These are phyloP conservation scores for Medicago ruthenica DNA, from an alignment of 306 rosid genomes.

Conservation along the genomic window DNA sequence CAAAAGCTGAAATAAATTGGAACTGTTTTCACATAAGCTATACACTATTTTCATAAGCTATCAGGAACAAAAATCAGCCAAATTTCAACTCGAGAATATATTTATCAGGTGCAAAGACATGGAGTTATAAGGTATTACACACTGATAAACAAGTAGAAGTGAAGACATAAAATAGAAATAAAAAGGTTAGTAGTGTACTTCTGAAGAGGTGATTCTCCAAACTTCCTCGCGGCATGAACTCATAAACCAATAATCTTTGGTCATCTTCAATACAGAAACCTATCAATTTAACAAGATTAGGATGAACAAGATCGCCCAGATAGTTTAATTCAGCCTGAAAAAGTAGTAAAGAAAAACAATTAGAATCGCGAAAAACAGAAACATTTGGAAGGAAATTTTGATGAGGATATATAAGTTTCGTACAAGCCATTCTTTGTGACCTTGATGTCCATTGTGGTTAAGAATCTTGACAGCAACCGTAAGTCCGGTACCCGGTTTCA, in stretches of 20 bases:
- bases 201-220: slow-evolving; percentile 98
- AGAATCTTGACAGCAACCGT: slow-evolving; percentile 98
- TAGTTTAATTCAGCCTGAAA: slow-evolving; percentile 88
- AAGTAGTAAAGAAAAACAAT: slow-evolving; percentile 40
- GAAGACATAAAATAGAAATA: slow-evolving; percentile 41
- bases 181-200: slow-evolving; percentile 63
- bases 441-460: slow-evolving; percentile 96
- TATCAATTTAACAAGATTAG: slow-evolving; percentile 86
- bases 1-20: no score
- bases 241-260: slow-evolving; percentile 86
- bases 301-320: slow-evolving; percentile 91
- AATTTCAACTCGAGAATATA: slow-evolving; percentile 10
- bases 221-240: slow-evolving; percentile 99
- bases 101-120: slow-evolving; percentile 4
- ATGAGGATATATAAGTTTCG: slow-evolving; percentile 31
- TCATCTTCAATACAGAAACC: slow-evolving; percentile 97
- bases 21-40: no score
- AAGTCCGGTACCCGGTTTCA: slow-evolving; percentile 96
- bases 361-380: slow-evolving; percentile 20
- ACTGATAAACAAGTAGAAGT: slow-evolving; percentile 29
- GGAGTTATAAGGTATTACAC: slow-evolving; percentile 2
- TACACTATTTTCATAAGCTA: neutral
- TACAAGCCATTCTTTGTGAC: slow-evolving; percentile 99
- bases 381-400: slow-evolving; percentile 7
- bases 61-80: neutral